Conservation (phyloP, 163 green algal species). For the Scenedesmus sp. region DNA sequence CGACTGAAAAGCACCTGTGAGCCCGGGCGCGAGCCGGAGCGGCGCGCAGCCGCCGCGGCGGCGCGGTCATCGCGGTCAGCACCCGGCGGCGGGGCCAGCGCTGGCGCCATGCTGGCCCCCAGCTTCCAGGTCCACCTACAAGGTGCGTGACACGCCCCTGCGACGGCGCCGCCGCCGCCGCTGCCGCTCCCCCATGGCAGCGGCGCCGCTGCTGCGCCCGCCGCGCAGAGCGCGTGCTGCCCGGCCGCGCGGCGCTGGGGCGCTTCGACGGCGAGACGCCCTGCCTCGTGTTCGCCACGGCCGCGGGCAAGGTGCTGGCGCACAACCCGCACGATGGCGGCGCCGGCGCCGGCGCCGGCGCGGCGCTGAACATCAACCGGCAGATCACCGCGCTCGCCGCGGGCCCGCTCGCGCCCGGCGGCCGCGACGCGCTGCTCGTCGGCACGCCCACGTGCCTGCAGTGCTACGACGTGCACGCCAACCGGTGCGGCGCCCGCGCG, state of each 20-base stretch:
- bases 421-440: slow-evolving; percentile 72
- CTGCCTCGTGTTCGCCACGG: slow-evolving; percentile 62
- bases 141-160: slow-evolving; percentile 23
- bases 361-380: slow-evolving; percentile 81
- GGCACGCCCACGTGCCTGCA: slow-evolving; percentile 69
- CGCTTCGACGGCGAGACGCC: slow-evolving; percentile 67
- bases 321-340: slow-evolving; percentile 69
- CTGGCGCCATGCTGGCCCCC: slow-evolving; percentile 61
- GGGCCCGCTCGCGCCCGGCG: slow-evolving; percentile 23
- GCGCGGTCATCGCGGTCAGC: too few relatives aligned
- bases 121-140: slow-evolving; percentile 61
- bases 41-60: too few relatives aligned
- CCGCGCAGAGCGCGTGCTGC: slow-evolving; percentile 59
- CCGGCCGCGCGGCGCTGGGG: slow-evolving; percentile 58
- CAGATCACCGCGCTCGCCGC: slow-evolving; percentile 65
- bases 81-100: too few relatives aligned
- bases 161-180: background rate
- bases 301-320: slow-evolving; percentile 74
- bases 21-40: too few relatives aligned
- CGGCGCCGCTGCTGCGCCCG: too few relatives aligned
- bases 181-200: background rate
- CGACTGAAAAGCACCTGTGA: too few relatives aligned
- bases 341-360: slow-evolving; percentile 36
- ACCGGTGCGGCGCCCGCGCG: too few relatives aligned
- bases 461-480: slow-evolving; percentile 75